Conservation (phyloP, 2,329 filamentous ascomycete genomes). For the Fusarium sp. region DNA sequence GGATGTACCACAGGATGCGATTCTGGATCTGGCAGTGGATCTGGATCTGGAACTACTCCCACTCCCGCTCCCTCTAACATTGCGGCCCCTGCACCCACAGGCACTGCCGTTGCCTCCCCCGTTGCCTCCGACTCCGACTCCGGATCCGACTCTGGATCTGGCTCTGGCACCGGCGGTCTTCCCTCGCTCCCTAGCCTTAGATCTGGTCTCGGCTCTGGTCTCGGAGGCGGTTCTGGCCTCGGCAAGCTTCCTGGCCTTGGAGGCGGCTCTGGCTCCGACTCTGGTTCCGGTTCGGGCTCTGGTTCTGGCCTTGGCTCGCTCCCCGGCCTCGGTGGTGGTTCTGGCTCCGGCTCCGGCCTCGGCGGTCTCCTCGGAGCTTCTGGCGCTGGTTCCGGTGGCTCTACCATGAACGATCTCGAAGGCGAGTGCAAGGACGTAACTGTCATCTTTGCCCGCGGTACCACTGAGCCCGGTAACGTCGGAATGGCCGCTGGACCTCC, state of each 20-base stretch:
- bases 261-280: not conserved
- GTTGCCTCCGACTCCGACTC: not conserved
- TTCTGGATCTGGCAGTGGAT: not conserved
- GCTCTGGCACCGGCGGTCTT: not conserved
- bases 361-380: constrained; percentile 1
- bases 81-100: not conserved
- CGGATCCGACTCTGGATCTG: not conserved
- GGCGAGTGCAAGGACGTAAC: constrained; percentile 54
- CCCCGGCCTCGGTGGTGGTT: not conserved
- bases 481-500: constrained; percentile 61
- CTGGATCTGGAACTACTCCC: not conserved
- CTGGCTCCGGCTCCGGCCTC: not conserved
- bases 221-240: not conserved
- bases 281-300: not conserved
- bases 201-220: not conserved
- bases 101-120: not conserved
- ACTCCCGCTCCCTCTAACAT: not conserved
- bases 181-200: not conserved
- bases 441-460: constrained; percentile 68
- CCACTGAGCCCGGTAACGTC: constrained; percentile 64
- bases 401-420: constrained; percentile 41
- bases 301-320: not conserved
- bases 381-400: constrained; percentile 19
- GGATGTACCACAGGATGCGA: not conserved
- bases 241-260: not conserved